Evolutionary conservation across 169 alveolate species (phyloP).

Genomic region (Plasmodium adleri): DNA sequence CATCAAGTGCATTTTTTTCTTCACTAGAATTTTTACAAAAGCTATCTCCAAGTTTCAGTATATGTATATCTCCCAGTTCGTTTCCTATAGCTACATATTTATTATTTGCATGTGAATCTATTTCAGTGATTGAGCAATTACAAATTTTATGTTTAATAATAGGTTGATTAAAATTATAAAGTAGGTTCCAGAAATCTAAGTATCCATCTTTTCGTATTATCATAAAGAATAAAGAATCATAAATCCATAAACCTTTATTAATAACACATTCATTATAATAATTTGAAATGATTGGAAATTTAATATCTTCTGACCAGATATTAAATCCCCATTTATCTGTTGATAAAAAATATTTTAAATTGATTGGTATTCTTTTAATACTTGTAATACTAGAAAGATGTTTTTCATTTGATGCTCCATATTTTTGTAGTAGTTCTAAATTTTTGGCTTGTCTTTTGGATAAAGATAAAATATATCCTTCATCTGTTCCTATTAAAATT

Average conservation of each 20-base stretch:
- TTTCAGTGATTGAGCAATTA: conserved; percentile 52
- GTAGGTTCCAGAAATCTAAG: conserved; percentile 65
- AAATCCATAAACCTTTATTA: conserved; percentile 66
- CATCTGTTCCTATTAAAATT: conserved; percentile 67
- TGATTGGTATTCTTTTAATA: conserved; percentile 55
- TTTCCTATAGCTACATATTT: conserved; percentile 58
- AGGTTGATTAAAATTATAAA: conserved; percentile 62
- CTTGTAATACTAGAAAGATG: conserved; percentile 64
- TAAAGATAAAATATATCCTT: conserved; percentile 64
- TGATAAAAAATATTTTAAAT: conserved; percentile 56
- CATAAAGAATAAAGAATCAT: conserved; percentile 63
- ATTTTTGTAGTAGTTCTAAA: conserved; percentile 64
- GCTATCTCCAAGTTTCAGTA: conserved; percentile 52
- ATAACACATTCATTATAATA: conserved; percentile 60
- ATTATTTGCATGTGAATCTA: conserved; percentile 65
- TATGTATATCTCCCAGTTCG: conserved; percentile 68
- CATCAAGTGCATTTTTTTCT: conserved; percentile 56
- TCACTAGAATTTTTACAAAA: conserved; percentile 68
- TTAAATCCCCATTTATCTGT: conserved; percentile 77
- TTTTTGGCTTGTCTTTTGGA: conserved; percentile 66
- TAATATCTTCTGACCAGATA: conserved; percentile 74
- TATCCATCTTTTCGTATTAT: conserved; percentile 72
- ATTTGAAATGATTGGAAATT: conserved; percentile 68
- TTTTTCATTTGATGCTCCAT: conserved; percentile 65
- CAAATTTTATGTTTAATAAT: conserved; percentile 69